phyloP scores from a whole-genome alignment of 2,329 filamentous ascomycete genomes.

The Colletotrichum sp. region DNA sequence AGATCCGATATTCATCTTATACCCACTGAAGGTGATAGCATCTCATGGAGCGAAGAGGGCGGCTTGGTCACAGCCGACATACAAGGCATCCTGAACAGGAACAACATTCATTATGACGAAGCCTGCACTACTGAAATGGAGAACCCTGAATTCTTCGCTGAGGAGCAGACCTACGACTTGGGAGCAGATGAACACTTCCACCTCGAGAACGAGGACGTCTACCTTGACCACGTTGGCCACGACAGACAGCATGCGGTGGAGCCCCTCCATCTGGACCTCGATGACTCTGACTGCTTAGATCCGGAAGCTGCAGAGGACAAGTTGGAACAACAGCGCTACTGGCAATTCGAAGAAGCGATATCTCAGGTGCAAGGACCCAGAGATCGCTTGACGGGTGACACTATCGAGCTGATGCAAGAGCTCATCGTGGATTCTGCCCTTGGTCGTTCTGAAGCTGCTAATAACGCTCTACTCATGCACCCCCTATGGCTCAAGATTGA shows the following conservation, averaged over 20 bases:
- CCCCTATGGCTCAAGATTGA: slow-evolving; percentile 51
- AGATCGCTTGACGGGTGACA: background rate
- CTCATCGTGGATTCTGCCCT: background rate
- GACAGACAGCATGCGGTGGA: background rate
- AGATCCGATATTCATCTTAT: background rate
- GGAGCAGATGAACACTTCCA: background rate
- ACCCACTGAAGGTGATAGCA: background rate
- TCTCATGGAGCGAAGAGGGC: background rate
- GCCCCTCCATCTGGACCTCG: background rate
- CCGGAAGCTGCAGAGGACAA: background rate
- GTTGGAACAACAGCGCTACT: background rate
- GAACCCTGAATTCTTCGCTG: background rate
- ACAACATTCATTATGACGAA: background rate
- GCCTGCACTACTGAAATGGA: background rate
- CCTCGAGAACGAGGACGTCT: background rate
- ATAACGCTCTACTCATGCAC: slow-evolving; percentile 22
- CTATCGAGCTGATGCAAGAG: background rate
- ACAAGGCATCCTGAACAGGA: background rate
- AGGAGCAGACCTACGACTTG: background rate
- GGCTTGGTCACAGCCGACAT: background rate
- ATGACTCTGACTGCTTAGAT: background rate
- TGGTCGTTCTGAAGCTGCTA: background rate
- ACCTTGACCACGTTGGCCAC: background rate
- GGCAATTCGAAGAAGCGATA: background rate
- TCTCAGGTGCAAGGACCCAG: background rate